Evolutionary conservation across 495 filamentous ascomycete species (phyloP).

Genomic region (Podospora tetraspora): DNA sequence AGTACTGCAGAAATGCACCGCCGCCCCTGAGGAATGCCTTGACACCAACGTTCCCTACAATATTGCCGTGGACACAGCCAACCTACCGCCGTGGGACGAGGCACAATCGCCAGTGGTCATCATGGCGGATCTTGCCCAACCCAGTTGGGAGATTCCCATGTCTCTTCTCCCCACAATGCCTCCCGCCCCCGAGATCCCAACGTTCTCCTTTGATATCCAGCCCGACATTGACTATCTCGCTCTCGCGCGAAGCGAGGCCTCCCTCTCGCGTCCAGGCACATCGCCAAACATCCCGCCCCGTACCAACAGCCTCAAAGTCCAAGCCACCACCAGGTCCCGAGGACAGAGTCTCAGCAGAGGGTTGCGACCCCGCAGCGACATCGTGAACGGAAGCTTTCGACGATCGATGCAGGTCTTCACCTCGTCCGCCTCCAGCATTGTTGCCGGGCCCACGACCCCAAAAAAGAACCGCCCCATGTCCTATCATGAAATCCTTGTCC

Average conservation of each 20-base stretch:
- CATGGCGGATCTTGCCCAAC: conserved; percentile 16
- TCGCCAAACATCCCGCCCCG: conserved; percentile 18
- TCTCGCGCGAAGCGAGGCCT: conserved; percentile 23
- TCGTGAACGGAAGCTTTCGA: conserved; percentile 27
- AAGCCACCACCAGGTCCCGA: not conserved
- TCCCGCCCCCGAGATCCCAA: not conserved
- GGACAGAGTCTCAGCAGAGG: conserved; percentile 25
- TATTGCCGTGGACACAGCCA: conserved; percentile 36
- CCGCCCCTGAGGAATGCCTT: conserved; percentile 35
- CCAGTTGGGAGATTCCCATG: conserved; percentile 14
- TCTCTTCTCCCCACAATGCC: conserved; percentile 1
- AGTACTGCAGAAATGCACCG: conserved; percentile 49
- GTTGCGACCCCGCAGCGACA: conserved; percentile 20
- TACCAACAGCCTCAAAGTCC: conserved; percentile 20
- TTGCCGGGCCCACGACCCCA: conserved; percentile 7
- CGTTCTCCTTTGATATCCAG: conserved; percentile 27
- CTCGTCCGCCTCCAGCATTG: not conserved
- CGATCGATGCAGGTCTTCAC: conserved; percentile 29
- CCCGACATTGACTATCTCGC: conserved; percentile 41
- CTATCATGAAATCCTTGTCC: conserved; percentile 38
- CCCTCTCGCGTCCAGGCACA: not conserved
- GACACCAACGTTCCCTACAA: conserved; percentile 36
- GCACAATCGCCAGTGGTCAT: conserved; percentile 14
- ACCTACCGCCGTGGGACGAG: conserved; percentile 40
- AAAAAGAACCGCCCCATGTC: conserved; percentile 16